Conservation (phyloP, 2,329 filamentous ascomycete species). For the Xylaria sp. region DNA sequence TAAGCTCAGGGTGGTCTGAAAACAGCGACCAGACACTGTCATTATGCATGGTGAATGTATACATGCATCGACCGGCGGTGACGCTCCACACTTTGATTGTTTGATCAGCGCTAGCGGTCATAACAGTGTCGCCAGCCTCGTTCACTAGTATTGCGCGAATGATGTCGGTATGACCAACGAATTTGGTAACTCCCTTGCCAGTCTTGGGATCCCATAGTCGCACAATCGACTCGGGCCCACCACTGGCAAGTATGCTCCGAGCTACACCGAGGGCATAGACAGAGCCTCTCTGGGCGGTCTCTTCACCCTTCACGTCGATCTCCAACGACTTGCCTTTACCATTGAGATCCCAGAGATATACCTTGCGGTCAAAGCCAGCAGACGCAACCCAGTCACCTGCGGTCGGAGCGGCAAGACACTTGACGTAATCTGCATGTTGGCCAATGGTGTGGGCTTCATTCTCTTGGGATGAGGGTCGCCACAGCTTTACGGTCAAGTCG, state of each 20-base stretch:
- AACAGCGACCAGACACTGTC: slow-evolving; percentile 97
- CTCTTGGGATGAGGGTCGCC: slow-evolving; percentile 78
- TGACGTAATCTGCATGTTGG: slow-evolving; percentile 95
- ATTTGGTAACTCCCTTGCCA: slow-evolving; percentile 92
- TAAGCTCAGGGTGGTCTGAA: slow-evolving; percentile 85
- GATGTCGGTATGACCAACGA: slow-evolving; percentile 96
- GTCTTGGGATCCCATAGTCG: slow-evolving; percentile 91
- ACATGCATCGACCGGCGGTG: slow-evolving; percentile 93
- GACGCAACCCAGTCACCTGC: slow-evolving; percentile 88
- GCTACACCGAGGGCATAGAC: slow-evolving; percentile 90
- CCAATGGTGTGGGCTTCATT: slow-evolving; percentile 84
- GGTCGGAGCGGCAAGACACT: slow-evolving; percentile 83
- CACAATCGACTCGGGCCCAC: slow-evolving; percentile 92
- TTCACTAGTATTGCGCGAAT: slow-evolving; percentile 91
- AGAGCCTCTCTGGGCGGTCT: slow-evolving; percentile 89
- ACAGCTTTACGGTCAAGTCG: slow-evolving; percentile 92
- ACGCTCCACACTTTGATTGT: slow-evolving; percentile 99
- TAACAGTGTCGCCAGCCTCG: slow-evolving; percentile 86
- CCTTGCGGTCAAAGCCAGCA: slow-evolving; percentile 90
- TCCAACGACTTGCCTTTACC: slow-evolving; percentile 87
- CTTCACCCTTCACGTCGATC: slow-evolving; percentile 86
- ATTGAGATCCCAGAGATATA: slow-evolving; percentile 92
- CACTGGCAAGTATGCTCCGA: slow-evolving; percentile 85
- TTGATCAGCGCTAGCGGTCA: slow-evolving; percentile 95
- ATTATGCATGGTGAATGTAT: slow-evolving; percentile 98